Conservation (phyloP, 192 early-diverging fungal species). For the Physocladia obscura region DNA sequence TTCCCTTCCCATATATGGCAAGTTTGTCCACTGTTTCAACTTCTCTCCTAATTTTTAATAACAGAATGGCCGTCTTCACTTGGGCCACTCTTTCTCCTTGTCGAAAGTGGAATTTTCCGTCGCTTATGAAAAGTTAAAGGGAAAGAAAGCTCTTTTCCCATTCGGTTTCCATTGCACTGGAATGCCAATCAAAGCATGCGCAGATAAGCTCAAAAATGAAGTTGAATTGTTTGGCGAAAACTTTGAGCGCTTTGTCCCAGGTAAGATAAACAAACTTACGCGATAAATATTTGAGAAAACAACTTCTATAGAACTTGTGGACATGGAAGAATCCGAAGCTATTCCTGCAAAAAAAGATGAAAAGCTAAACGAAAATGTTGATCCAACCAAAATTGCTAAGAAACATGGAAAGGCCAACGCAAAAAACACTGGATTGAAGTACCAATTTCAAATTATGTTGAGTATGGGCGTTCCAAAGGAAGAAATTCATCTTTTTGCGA, state of each 20-base stretch:
- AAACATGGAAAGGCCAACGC: conserved; percentile 85
- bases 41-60: neutral
- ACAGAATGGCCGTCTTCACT: conserved; percentile 65
- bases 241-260: conserved; percentile 54
- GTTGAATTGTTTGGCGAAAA: conserved; percentile 79
- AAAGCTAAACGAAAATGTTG: conserved; percentile 36
- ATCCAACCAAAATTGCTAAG: conserved; percentile 62
- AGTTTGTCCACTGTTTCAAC: conserved; percentile 57
- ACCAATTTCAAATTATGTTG: conserved; percentile 98
- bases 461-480: conserved; percentile 78
- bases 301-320: conserved; percentile 20
- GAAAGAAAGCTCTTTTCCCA: conserved; percentile 89
- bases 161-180: conserved; percentile 98
- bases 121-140: conserved; percentile 90
- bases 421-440: conserved; percentile 79
- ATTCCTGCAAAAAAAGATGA: neutral
- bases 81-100: conserved; percentile 95
- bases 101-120: conserved; percentile 96
- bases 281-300: neutral
- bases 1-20: conserved; percentile 94
- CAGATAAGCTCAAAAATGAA: conserved; percentile 83
- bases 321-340: neutral
- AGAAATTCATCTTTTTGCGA: conserved; percentile 91
- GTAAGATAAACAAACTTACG: conserved; percentile 1
- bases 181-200: conserved; percentile 98